Evolutionary conservation across 2,329 filamentous ascomycete species (phyloP).

Genomic region (Knufia petricola): DNA sequence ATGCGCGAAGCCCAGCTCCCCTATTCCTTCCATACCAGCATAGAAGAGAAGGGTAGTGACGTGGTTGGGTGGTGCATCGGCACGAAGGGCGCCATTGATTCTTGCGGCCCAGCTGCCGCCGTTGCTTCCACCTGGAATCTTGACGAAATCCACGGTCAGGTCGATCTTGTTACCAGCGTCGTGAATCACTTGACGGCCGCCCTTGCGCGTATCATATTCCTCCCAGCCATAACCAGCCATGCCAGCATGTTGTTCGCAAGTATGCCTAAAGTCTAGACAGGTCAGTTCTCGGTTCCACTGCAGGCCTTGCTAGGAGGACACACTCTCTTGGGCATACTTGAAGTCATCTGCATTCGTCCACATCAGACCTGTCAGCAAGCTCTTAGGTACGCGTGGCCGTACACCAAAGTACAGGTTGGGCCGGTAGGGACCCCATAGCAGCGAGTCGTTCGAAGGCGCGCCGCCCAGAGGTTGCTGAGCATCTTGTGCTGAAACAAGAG

Average conservation of each 20-base stretch:
- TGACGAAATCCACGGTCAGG: constrained; percentile 87
- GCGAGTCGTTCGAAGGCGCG: constrained; percentile 57
- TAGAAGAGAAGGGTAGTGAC: constrained; percentile 78
- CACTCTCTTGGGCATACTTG: constrained; percentile 64
- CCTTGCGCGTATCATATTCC: constrained; percentile 81
- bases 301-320: constrained; percentile 27
- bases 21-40: constrained; percentile 66
- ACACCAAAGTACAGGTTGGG: constrained; percentile 93
- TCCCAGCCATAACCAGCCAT: constrained; percentile 98
- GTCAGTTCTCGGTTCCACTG: constrained; percentile 8
- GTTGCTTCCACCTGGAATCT: constrained; percentile 73
- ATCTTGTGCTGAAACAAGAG: constrained; percentile 4
- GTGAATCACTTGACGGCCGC: constrained; percentile 82
- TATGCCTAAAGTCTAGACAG: constrained; percentile 68
- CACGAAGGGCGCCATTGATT: constrained; percentile 69
- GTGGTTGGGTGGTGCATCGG: constrained; percentile 55
- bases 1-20: constrained; percentile 53
- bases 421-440: constrained; percentile 93
- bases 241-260: constrained; percentile 88
- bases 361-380: constrained; percentile 71
- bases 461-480: neutral
- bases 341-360: constrained; percentile 83
- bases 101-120: constrained; percentile 88
- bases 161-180: constrained; percentile 82
- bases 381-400: constrained; percentile 69